A percentile compares a stretch with the other conserved stretches of the same genome.
Conservation (phyloP, 495 filamentous ascomycete species). For the Talaromyces stipitatus region DNA sequence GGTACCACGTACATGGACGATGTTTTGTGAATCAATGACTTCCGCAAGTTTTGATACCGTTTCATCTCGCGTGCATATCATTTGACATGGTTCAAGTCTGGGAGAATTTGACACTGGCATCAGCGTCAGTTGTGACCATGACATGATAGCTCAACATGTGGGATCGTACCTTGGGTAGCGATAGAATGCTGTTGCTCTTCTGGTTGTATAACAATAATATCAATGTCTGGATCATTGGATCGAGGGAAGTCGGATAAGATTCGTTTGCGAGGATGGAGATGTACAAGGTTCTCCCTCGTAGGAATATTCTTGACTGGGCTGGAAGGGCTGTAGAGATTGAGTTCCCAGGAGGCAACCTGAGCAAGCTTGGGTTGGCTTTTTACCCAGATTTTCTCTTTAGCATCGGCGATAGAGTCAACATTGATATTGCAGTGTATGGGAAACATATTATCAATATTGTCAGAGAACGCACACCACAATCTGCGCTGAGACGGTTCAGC, state of each 20-base stretch:
- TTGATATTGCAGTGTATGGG: not conserved
- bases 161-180: slow-evolving; percentile 4
- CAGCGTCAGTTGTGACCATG: too few species aligned
- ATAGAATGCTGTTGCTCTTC: slow-evolving; percentile 1
- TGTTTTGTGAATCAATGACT: too few species aligned
- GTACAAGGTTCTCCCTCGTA: not conserved
- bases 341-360: not conserved
- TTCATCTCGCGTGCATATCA: too few species aligned
- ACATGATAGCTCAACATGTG: not conserved
- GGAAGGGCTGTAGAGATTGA: slow-evolving; percentile 2
- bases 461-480: slow-evolving; percentile 5
- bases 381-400: not conserved
- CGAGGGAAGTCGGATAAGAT: slow-evolving; percentile 6
- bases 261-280: slow-evolving; percentile 1
- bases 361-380: not conserved
- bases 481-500: too few species aligned
- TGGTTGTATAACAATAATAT: slow-evolving; percentile 5
- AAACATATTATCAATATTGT: not conserved
- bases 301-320: not conserved
- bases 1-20: too few species aligned
- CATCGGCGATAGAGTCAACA: slow-evolving; percentile 4
- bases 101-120: too few species aligned
- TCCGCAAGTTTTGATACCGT: too few species aligned
- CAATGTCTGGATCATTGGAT: too few species aligned
- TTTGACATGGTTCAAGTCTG: too few species aligned